Evolutionary conservation across 768 basidiomycete genomes (phyloP).

Genomic region (Suillus americanus): DNA sequence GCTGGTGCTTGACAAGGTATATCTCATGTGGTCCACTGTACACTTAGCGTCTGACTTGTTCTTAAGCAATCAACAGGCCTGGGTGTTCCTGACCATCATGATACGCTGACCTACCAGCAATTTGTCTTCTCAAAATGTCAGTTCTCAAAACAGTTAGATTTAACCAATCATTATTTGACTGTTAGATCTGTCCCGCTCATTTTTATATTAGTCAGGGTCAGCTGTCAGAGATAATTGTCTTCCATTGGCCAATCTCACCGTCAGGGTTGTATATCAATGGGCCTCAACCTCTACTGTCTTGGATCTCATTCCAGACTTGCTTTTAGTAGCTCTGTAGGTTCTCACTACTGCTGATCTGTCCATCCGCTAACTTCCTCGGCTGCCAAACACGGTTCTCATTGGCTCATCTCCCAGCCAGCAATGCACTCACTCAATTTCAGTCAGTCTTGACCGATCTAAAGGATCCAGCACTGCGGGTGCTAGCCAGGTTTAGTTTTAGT

Average conservation of each 20-base stretch:
- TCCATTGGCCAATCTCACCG: not conserved
- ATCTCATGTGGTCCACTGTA: not conserved
- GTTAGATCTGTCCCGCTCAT: not conserved
- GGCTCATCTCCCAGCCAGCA: not conserved
- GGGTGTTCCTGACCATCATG: not conserved
- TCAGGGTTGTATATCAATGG: not conserved
- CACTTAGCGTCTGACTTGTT: not conserved
- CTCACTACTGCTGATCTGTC: not conserved
- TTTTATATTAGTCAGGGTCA: not conserved
- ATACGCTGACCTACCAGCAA: not conserved
- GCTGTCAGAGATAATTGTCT: not conserved
- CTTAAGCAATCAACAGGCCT: not conserved
- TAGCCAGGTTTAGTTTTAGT: not conserved
- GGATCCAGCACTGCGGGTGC: not conserved
- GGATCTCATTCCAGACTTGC: too few species aligned
- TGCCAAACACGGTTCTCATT: not conserved
- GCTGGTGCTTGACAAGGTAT: not conserved
- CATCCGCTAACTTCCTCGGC: not conserved
- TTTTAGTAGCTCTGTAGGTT: not conserved
- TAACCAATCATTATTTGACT: not conserved
- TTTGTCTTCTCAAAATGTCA: not conserved
- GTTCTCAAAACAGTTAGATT: not conserved
- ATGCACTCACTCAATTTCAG: not conserved
- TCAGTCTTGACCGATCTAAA: not conserved
- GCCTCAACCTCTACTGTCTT: too few species aligned